Percentiles rank a stretch among this genome's conserved stretches.
These are phyloP conservation scores for Cynara cardunculus DNA, from an alignment of 129 eudicot species.

Conservation along the genomic window DNA sequence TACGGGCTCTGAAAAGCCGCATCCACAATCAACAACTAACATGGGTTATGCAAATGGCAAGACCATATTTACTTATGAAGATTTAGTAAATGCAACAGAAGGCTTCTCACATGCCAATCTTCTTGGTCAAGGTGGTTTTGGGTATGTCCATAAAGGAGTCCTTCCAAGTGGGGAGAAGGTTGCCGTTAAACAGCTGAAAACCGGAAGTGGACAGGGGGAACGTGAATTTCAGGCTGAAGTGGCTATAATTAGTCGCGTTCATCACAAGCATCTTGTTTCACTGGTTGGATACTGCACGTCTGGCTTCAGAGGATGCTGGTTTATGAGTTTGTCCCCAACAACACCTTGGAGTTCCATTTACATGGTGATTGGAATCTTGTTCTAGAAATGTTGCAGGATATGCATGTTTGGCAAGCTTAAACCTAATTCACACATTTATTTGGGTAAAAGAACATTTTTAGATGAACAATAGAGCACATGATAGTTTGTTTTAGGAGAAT, in stretches of 20 bases:
- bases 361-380: slow-evolving; percentile 53
- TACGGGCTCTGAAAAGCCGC: slow-evolving; percentile 36
- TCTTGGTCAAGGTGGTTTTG: slow-evolving; percentile 98
- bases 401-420: slow-evolving; percentile 4
- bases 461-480: background rate
- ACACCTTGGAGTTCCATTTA: slow-evolving; percentile 73
- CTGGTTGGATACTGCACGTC: slow-evolving; percentile 79
- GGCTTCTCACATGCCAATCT: slow-evolving; percentile 63
- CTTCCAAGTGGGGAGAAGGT: slow-evolving; percentile 62
- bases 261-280: slow-evolving; percentile 77
- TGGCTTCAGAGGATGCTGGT: slow-evolving; percentile 66
- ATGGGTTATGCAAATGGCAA: slow-evolving; percentile 28
- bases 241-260: slow-evolving; percentile 69
- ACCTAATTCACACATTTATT: background rate
- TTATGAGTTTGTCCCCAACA: slow-evolving; percentile 82
- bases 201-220: slow-evolving; percentile 91
- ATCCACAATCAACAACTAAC: slow-evolving; percentile 24
- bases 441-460: background rate
- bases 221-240: slow-evolving; percentile 98
- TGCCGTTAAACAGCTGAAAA: slow-evolving; percentile 81
- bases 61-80: slow-evolving; percentile 63
- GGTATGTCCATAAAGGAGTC: slow-evolving; percentile 82
- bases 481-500: background rate
- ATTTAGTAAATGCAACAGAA: slow-evolving; percentile 59
- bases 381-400: background rate